Base-by-base conservation (phyloP, 1,284 basidiomycete genomes). In the Pseudozyma thailandica region DNA sequence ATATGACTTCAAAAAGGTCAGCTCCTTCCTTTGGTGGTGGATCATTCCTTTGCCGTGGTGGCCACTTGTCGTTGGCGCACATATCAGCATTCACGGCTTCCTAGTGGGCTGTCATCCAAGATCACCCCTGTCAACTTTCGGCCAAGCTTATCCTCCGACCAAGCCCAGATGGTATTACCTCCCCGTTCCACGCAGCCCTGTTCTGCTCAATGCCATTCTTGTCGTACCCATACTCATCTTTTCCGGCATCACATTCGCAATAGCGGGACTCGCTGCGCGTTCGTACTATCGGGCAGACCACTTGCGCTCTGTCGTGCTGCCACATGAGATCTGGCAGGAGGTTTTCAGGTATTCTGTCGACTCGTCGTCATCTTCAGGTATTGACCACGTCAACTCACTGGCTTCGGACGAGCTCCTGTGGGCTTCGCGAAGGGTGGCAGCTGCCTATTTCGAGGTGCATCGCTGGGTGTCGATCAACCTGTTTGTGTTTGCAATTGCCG, bases 21-120 rank as follows among this genome's bases (percentile, higher is more conserved):
- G 41, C 8, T 13, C 23, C 12, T n/a, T 61, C 9, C 31, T 49
- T 18, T 59, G 54, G 50, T 47, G 30, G 28, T 69, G 65, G 59
- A 12, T 58, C 28, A 37, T 63, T 12, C 65, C 65, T n/a, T 12
- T 54, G 8, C 65, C 65, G 4, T 69, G 59, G 55, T 26, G 49
- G 28, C 42, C 62, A 6, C 27, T 65, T 13, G 43, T 51, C 6
- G 5, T 50, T 0, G 30, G 45, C 16, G 46, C 50, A 10, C 58
- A 53, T 16, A 31, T 53, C 12, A 58, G 54, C 46, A 38, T 57
- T 3, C 61, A 64, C 12, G 61, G 61, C 8, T 64, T 58, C 16
- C 28, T 25, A 0, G 28, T 58, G 5, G 61, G 61, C 1, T 52
- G 54, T 27, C 57, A 55, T n/a, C 61, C 61, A 4, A 30, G 39